Conservation (phyloP, 169 alveolate species). For the Eimeria necatrix region DNA sequence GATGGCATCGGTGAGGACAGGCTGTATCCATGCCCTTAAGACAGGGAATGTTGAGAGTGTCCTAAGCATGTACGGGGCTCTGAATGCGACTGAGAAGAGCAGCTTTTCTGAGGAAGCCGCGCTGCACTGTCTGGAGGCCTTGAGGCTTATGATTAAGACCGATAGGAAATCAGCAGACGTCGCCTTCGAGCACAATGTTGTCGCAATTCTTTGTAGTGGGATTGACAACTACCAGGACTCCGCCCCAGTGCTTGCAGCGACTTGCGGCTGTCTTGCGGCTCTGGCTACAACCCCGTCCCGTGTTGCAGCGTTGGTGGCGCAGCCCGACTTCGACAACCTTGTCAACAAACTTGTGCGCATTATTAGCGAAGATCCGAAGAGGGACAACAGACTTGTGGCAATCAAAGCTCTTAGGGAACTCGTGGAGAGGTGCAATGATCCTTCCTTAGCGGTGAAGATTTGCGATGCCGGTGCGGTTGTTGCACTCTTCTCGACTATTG, state of each 20-base stretch:
- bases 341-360: conserved; percentile 86
- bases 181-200: conserved; percentile 89
- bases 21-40: conserved; percentile 61
- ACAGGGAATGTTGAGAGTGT: conserved; percentile 77
- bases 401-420: conserved; percentile 86
- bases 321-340: conserved; percentile 89
- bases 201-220: conserved; percentile 89
- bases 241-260: conserved; percentile 90
- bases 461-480: conserved; percentile 80
- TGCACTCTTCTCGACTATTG: conserved; percentile 75
- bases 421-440: conserved; percentile 81
- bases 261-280: conserved; percentile 93
- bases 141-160: conserved; percentile 89
- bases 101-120: conserved; percentile 78
- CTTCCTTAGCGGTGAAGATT: conserved; percentile 75
- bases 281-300: conserved; percentile 93
- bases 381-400: conserved; percentile 84
- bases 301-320: conserved; percentile 88
- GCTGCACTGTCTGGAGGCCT: conserved; percentile 81
- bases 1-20: conserved; percentile 77
- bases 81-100: conserved; percentile 58
- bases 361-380: conserved; percentile 86
- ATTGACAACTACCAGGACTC: conserved; percentile 89
- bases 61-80: conserved; percentile 63
- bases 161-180: conserved; percentile 91